Evolutionary conservation across 192 early-diverging fungal species (phyloP).

Genomic region (Chytriomyces sp.): DNA sequence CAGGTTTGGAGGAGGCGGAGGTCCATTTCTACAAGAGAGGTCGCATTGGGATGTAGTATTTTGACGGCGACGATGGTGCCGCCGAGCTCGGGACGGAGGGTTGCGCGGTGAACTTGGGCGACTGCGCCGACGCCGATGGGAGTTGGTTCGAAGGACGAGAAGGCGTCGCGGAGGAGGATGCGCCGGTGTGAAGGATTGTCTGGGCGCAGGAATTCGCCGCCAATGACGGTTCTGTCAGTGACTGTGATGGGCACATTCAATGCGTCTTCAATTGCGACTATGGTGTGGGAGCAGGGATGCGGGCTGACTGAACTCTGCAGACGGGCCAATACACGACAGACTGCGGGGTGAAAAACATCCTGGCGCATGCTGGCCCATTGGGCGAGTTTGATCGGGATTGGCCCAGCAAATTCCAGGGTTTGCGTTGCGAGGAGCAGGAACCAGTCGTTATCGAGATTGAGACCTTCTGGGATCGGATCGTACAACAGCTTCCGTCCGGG

Average conservation of each 20-base stretch:
- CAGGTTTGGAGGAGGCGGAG: constrained; percentile 75
- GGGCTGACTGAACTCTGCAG: constrained; percentile 79
- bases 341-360: constrained; percentile 80
- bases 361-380: constrained; percentile 93
- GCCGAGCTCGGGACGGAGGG: not conserved
- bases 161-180: constrained; percentile 66
- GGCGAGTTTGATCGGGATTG: constrained; percentile 88
- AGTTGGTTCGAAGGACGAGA: constrained; percentile 69
- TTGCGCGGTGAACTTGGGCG: constrained; percentile 74
- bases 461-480: not conserved
- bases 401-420: constrained; percentile 82
- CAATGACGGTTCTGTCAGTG: not conserved
- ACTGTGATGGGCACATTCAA: not conserved
- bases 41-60: constrained; percentile 83
- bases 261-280: constrained; percentile 54
- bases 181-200: constrained; percentile 56
- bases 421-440: constrained; percentile 21
- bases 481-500: not conserved
- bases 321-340: constrained; percentile 74
- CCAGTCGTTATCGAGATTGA: constrained; percentile 3
- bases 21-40: constrained; percentile 69
- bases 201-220: not conserved
- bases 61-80: constrained; percentile 70
- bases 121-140: constrained; percentile 93
- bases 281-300: constrained; percentile 72